Conservation (phyloP, 2,329 filamentous ascomycete genomes). For the Ceratocystis ficicola region DNA sequence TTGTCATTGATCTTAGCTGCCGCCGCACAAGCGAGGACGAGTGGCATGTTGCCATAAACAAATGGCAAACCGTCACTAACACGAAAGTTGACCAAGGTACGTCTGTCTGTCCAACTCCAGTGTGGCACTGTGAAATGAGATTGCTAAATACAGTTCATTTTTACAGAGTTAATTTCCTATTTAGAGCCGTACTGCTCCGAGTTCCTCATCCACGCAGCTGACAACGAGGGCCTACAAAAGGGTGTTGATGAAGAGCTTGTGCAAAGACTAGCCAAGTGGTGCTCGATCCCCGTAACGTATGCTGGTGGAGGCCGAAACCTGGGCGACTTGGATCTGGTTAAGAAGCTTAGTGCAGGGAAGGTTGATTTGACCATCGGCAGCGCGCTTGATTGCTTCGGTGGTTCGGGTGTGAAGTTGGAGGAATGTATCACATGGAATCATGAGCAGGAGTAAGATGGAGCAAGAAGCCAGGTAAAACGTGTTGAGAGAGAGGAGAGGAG, state of each 20-base stretch:
- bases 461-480: not conserved
- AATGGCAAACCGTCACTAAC: conserved; percentile 96
- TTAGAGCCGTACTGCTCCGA: conserved; percentile 91
- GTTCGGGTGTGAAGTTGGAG: conserved; percentile 69
- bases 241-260: conserved; percentile 86
- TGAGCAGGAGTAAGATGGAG: conserved; percentile 29
- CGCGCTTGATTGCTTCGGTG: conserved; percentile 90
- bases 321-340: conserved; percentile 71
- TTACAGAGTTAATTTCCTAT: conserved; percentile 59
- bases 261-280: conserved; percentile 65
- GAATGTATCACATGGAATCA: conserved; percentile 85
- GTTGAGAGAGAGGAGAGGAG: not conserved
- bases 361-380: conserved; percentile 94
- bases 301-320: conserved; percentile 81
- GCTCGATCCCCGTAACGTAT: conserved; percentile 85
- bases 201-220: conserved; percentile 92
- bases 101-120: conserved; percentile 24
- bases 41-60: conserved; percentile 98
- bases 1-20: conserved; percentile 93
- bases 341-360: conserved; percentile 62
- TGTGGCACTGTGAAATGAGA: not conserved
- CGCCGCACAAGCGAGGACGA: conserved; percentile 55
- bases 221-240: conserved; percentile 85
- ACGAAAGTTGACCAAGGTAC: conserved; percentile 83
- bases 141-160: conserved; percentile 14